Conservation (phyloP, 129 eudicot species). For the Pseudognaphalium luteoalbum region DNA sequence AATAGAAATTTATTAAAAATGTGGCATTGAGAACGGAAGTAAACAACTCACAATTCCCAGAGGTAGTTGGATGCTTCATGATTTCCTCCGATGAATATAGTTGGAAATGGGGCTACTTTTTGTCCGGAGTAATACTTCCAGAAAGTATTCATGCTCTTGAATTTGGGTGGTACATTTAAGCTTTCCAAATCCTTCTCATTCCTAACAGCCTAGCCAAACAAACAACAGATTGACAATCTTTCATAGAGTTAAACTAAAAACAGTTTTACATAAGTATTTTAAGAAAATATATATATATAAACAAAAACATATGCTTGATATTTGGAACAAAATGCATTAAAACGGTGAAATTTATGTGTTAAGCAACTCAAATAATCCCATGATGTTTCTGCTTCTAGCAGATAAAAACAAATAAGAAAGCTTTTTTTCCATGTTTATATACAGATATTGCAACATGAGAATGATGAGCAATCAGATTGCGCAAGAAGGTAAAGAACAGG, state of each 20-base stretch:
- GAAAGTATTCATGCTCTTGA: constrained; percentile 73
- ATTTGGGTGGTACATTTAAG: constrained; percentile 70
- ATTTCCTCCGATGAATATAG: constrained; percentile 94
- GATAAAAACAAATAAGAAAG: not conserved
- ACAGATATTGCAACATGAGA: no score
- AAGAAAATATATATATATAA: not conserved
- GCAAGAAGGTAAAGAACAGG: no score
- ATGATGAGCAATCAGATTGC: no score
- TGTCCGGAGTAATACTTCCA: constrained; percentile 96
- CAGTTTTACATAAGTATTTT: no score
- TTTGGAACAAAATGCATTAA: not conserved
- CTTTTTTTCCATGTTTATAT: not conserved
- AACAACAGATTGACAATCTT: not conserved
- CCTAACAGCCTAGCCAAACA: constrained; percentile 75
- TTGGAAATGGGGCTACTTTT: constrained; percentile 84
- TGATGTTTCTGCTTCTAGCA: not conserved
- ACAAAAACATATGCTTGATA: not conserved
- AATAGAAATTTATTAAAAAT: not conserved
- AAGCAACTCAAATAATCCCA: not conserved
- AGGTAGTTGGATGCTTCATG: constrained; percentile 98
- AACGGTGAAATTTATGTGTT: not conserved
- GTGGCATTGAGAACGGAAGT: not conserved
- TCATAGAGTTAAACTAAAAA: not conserved
- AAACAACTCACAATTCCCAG: constrained; percentile 80
- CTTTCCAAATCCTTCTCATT: constrained; percentile 81